Conservation (phyloP, 805 yeast species). For the Starmerella roubikii region DNA sequence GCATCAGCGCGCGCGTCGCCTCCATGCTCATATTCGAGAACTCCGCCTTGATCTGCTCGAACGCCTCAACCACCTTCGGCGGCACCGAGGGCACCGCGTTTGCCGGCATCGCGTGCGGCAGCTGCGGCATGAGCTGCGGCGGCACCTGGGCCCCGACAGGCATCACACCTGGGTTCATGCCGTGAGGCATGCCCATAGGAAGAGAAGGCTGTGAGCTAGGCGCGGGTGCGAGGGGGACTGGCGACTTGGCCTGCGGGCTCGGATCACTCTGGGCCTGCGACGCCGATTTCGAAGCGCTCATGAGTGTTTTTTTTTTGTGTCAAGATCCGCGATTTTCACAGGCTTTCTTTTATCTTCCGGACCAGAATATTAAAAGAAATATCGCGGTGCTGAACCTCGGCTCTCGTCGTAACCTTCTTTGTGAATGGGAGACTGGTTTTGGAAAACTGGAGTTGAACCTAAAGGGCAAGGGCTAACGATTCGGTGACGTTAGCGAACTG, state of each 20-base stretch:
- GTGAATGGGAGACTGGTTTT: too few relatives aligned
- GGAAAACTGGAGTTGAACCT: too few relatives aligned
- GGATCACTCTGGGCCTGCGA: conserved; percentile 2
- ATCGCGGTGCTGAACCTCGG: too few relatives aligned
- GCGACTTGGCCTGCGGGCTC: conserved; percentile 3
- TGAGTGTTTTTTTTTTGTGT: background rate
- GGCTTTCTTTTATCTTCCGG: too few relatives aligned
- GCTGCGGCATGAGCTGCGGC: background rate
- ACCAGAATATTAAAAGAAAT: too few relatives aligned
- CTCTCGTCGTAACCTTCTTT: too few relatives aligned
- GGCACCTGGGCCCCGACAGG: background rate
- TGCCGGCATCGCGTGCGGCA: background rate
- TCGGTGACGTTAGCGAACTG: too few relatives aligned
- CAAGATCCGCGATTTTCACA: too few relatives aligned
- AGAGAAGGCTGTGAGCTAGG: too few relatives aligned
- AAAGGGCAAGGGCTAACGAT: too few relatives aligned
- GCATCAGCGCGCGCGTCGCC: conserved; percentile 72
- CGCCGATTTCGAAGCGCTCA: conserved; percentile 8
- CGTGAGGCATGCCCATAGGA: background rate
- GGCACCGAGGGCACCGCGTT: conserved; percentile 6
- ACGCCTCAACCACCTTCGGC: conserved; percentile 50
- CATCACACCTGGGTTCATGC: background rate
- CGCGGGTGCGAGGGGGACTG: background rate
- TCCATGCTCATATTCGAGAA: conserved; percentile 74
- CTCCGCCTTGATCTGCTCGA: conserved; percentile 87